Conservation (phyloP, 2,329 filamentous ascomycete genomes). For the Beauveria australis region DNA sequence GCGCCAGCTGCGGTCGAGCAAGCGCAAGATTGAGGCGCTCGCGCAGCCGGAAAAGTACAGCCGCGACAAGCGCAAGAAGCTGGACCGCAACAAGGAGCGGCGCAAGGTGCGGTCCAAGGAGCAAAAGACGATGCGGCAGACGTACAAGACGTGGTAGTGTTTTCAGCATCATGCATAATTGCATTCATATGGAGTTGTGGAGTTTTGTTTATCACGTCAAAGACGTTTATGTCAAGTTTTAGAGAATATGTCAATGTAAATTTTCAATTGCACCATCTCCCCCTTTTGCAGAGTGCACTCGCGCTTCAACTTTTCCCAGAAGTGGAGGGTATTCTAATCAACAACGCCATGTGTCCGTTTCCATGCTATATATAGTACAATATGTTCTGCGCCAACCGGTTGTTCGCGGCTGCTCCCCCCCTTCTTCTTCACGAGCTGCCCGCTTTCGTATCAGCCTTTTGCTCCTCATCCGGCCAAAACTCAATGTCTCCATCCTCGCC, state of each 20-base stretch:
- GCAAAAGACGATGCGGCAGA: constrained; percentile 62
- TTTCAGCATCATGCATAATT: background rate
- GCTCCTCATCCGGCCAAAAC: constrained; percentile 70
- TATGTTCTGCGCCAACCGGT: background rate
- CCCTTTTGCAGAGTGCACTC: background rate
- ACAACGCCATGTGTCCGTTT: background rate
- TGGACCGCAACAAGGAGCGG: constrained; percentile 75
- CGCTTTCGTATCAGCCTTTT: constrained; percentile 17
- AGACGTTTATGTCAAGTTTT: background rate
- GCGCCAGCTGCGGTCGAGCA: constrained; percentile 66
- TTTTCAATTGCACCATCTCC: background rate
- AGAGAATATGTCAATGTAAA: constrained; percentile 3
- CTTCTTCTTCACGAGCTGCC: constrained; percentile 9
- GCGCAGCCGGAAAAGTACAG: constrained; percentile 71
- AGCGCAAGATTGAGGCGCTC: constrained; percentile 85
- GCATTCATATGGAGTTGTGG: constrained; percentile 3
- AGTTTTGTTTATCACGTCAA: background rate
- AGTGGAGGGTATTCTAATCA: constrained; percentile 8
- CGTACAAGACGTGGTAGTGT: constrained; percentile 46
- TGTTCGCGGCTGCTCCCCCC: background rate
- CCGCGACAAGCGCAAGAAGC: constrained; percentile 71
- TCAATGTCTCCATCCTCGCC: constrained; percentile 80
- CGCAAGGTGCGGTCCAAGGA: constrained; percentile 71
- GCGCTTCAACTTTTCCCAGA: background rate
- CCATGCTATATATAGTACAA: background rate